Percentiles rank a stretch among this genome's conserved stretches.
These are phyloP conservation scores for Hyaloscypha variabilis DNA, from an alignment of 495 filamentous ascomycete genomes.

Conservation along the genomic window DNA sequence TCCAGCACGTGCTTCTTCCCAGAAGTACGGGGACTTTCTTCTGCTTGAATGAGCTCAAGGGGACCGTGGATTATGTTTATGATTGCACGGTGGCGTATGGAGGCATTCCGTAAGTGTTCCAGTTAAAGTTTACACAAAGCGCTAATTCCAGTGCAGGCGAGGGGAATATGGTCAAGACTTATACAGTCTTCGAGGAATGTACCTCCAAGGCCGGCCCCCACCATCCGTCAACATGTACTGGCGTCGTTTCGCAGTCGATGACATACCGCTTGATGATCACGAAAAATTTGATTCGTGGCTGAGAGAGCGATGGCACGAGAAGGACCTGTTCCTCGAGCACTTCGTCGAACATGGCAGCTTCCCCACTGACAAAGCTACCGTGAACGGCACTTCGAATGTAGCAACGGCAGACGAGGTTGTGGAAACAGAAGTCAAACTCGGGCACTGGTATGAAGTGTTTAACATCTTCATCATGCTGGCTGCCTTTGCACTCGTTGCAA, in stretches of 20 bases:
- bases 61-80: slow-evolving; percentile 78
- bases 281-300: slow-evolving; percentile 76
- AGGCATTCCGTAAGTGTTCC: slow-evolving; percentile 66
- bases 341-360: slow-evolving; percentile 72
- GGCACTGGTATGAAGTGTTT: slow-evolving; percentile 52
- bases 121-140: neutral
- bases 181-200: slow-evolving; percentile 73
- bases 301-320: slow-evolving; percentile 75
- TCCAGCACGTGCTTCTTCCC: slow-evolving; percentile 69
- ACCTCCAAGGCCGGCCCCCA: slow-evolving; percentile 75
- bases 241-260: slow-evolving; percentile 66
- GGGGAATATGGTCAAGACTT: slow-evolving; percentile 75
- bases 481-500: slow-evolving; percentile 33
- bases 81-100: slow-evolving; percentile 88
- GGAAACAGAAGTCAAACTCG: slow-evolving; percentile 50
- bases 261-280: slow-evolving; percentile 66
- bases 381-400: slow-evolving; percentile 24
- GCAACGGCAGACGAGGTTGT: slow-evolving; percentile 35
- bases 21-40: slow-evolving; percentile 77
- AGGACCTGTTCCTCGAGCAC: slow-evolving; percentile 73
- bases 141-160: slow-evolving; percentile 44
- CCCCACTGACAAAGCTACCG: slow-evolving; percentile 51
- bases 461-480: slow-evolving; percentile 57
- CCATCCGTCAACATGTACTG: slow-evolving; percentile 88
- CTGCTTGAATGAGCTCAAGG: slow-evolving; percentile 70